Base-by-base conservation (phyloP, 1,284 basidiomycete species). In the Pterula multifida region DNA sequence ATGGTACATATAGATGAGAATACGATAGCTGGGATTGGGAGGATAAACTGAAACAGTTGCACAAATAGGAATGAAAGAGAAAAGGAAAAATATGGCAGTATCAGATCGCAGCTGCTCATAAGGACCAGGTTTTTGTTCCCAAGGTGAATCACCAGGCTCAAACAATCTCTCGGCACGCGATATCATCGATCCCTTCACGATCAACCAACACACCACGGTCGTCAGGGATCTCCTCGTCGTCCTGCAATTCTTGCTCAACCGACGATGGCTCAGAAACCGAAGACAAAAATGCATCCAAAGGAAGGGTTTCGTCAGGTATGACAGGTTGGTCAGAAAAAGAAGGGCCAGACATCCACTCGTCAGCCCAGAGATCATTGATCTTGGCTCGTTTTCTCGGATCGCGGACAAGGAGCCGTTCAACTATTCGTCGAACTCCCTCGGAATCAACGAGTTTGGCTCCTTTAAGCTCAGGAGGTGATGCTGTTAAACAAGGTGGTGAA, bases 331-430 rank as follows among this genome's bases (percentile, higher is more conserved):
- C 6, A 32, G 28, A 32, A 15, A 15, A 32, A 32, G 28, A 32
- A 32, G 6, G 6, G 15, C 6, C 6, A 32, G 28, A 32, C 66
- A 87, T 79, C 84, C 85, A 88, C 50, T 66, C 68, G 57, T 81
- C 75, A 24, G 75, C 75, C 84, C 83, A 85, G 32, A 90, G 57
- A 36, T 82, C 76, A 25, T 64, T 68, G 25, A 85, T 69, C 54
- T 71, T 70, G 36, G 75, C 70, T 4, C 88, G 68, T 54, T 78
- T 75, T 55, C 60, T 67, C 35, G 85, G 79, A 63, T 90, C 81
- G 15, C 87, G 68, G 12, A 84, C 80, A 24, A 93, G 66, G 45
- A 93, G 59, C 28, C 70, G 66, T 3, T 63, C 72, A 0, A 88
- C 85, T 35, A 89, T 67, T 25, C 72, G 58, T 56, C 69, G 71